Percentiles rank a stretch among this genome's conserved stretches.
Conservation (phyloP, 1,284 basidiomycete species). For the Melampsora abietis-canadensis region DNA sequence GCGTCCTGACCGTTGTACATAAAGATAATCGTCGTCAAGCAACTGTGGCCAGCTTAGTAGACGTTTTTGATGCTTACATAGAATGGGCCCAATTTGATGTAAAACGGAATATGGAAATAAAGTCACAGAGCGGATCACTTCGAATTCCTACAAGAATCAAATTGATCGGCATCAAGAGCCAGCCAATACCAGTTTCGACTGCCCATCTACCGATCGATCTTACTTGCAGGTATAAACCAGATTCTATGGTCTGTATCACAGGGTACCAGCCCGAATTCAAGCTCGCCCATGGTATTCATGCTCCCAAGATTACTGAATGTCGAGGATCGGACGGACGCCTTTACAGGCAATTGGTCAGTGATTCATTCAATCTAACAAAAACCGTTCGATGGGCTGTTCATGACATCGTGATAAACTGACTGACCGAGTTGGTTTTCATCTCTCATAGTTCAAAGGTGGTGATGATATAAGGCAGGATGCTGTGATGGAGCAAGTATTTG, state of each 20-base stretch:
- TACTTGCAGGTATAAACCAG: constrained; percentile 65
- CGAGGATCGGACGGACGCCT: constrained; percentile 65
- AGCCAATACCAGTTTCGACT: constrained; percentile 73
- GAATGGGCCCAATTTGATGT: constrained; percentile 64
- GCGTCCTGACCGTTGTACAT: constrained; percentile 66
- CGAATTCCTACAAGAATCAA: constrained; percentile 48
- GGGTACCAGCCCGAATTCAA: constrained; percentile 64
- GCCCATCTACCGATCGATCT: constrained; percentile 68
- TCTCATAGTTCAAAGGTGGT: constrained; percentile 78
- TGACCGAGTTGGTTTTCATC: constrained; percentile 1
- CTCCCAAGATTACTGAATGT: constrained; percentile 77
- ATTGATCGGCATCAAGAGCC: constrained; percentile 19
- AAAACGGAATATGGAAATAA: constrained; percentile 44
- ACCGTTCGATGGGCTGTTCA: neutral
- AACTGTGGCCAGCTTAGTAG: constrained; percentile 64
- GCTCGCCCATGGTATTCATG: constrained; percentile 73
- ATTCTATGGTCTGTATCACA: constrained; percentile 62
- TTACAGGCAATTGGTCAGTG: constrained; percentile 76
- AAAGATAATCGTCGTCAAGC: constrained; percentile 54
- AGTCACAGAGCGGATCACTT: constrained; percentile 46
- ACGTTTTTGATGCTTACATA: constrained; percentile 69
- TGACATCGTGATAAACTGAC: neutral
- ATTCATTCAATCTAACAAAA: constrained; percentile 27
- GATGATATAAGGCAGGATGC: constrained; percentile 91
- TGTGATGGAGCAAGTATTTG: constrained; percentile 97